phyloP scores from a whole-genome alignment of 345 rosid genomes.

The Erysimum cheiranthoides region DNA sequence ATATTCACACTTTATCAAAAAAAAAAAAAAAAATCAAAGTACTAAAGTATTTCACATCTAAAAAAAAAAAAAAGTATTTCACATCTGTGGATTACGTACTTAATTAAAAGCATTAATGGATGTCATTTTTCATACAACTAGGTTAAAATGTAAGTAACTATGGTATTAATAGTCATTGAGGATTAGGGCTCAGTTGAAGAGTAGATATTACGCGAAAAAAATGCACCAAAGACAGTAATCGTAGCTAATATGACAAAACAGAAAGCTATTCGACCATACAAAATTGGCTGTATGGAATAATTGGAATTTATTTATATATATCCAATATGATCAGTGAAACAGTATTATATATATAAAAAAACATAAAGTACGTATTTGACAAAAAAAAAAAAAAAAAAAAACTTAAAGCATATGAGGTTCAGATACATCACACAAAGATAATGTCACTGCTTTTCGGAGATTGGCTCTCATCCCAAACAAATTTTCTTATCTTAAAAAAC shows the following conservation, averaged over 20 bases:
- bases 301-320: constrained; percentile 2
- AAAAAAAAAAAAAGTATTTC: too few relatives aligned
- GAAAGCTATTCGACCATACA: constrained; percentile 28
- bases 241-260: constrained; percentile 33
- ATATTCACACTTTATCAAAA: too few relatives aligned
- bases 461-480: constrained; percentile 49
- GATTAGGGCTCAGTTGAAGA: constrained; percentile 28
- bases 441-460: constrained; percentile 44
- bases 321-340: neutral
- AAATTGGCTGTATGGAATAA: neutral
- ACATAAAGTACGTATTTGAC: constrained; percentile 22
- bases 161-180: constrained; percentile 1
- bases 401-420: constrained; percentile 41
- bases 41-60: too few relatives aligned
- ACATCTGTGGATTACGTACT: neutral
- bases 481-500: constrained; percentile 32
- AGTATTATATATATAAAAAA: constrained; percentile 1
- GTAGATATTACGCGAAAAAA: neutral
- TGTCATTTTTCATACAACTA: neutral
- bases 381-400: neutral
- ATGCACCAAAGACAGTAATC: constrained; percentile 20
- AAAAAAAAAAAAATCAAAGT: neutral
- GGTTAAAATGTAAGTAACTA: neutral
- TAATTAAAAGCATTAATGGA: neutral
- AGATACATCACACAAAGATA: constrained; percentile 45